Conservation (phyloP, 495 filamentous ascomycete genomes). For the Choiromyces venosus region DNA sequence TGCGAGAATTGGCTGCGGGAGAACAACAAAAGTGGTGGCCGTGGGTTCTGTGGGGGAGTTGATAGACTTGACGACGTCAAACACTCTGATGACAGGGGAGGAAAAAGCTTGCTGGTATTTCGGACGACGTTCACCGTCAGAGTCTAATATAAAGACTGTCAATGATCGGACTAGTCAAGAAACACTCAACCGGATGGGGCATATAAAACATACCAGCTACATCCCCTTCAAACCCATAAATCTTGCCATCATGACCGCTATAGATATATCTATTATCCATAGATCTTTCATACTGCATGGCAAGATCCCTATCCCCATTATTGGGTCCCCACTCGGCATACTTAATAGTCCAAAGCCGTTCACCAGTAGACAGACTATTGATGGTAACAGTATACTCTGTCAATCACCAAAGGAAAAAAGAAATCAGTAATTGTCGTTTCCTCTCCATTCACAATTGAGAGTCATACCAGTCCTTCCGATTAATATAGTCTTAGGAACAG, state of each 20-base stretch:
- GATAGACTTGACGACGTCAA: slow-evolving; percentile 72
- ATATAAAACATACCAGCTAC: slow-evolving; percentile 20
- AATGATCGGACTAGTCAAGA: not conserved
- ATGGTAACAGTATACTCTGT: slow-evolving; percentile 86
- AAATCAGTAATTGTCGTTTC: not conserved
- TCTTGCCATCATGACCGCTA: slow-evolving; percentile 75
- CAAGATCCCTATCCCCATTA: slow-evolving; percentile 80
- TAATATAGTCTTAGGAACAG: slow-evolving; percentile 45
- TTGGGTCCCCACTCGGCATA: slow-evolving; percentile 96
- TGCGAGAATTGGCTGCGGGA: slow-evolving; percentile 65
- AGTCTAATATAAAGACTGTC: not conserved
- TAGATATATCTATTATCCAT: slow-evolving; percentile 88
- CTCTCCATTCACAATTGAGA: not conserved
- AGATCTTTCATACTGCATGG: slow-evolving; percentile 68
- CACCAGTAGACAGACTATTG: slow-evolving; percentile 65
- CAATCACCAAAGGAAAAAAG: slow-evolving; percentile 36
- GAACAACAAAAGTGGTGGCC: slow-evolving; percentile 62
- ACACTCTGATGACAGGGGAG: slow-evolving; percentile 82
- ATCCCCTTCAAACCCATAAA: slow-evolving; percentile 71
- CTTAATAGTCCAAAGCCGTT: slow-evolving; percentile 78
- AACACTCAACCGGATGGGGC: not conserved
- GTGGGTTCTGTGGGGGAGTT: slow-evolving; percentile 54
- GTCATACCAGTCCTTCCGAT: slow-evolving; percentile 42
- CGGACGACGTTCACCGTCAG: slow-evolving; percentile 42
- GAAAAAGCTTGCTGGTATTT: slow-evolving; percentile 65